Percentiles rank a stretch among this genome's conserved stretches.
Evolutionary conservation across 306 rosid species (phyloP).

Genomic region (Lathyrus tuberosus): DNA sequence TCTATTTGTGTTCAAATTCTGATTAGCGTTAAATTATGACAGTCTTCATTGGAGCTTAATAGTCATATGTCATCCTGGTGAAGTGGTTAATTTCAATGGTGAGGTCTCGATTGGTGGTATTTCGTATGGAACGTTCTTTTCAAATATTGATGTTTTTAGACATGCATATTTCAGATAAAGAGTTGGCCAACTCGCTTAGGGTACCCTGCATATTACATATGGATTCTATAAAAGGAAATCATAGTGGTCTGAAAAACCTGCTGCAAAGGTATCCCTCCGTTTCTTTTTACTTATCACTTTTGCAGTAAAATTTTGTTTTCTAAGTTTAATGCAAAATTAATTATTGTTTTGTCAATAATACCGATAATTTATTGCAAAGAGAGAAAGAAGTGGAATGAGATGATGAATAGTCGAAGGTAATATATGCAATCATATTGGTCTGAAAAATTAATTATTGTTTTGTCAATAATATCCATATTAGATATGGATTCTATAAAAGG

Average conservation of each 20-base stretch:
- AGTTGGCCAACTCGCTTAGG: slow-evolving; percentile 53
- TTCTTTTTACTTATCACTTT: not conserved
- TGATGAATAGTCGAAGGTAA: not conserved
- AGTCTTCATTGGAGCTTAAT: slow-evolving; percentile 96
- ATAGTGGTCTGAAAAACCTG: slow-evolving; percentile 81
- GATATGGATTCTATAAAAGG: slow-evolving; percentile 98
- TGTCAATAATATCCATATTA: slow-evolving; percentile 44
- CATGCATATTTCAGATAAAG: slow-evolving; percentile 56
- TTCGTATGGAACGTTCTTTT: slow-evolving; percentile 26
- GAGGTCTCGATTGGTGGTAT: slow-evolving; percentile 38
- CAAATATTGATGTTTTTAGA: slow-evolving; percentile 34
- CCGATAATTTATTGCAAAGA: not conserved
- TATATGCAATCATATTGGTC: too few relatives aligned
- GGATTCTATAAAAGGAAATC: slow-evolving; percentile 98
- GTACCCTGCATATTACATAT: slow-evolving; percentile 90
- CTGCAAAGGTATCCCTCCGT: slow-evolving; percentile 69
- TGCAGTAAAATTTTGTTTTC: not conserved
- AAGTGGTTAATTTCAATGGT: slow-evolving; percentile 71
- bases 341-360: not conserved
- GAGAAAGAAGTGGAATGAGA: not conserved
- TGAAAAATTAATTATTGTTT: too few relatives aligned
- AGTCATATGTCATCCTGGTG: slow-evolving; percentile 93
- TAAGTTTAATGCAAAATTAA: not conserved
- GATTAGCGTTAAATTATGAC: slow-evolving; percentile 39
- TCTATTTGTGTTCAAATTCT: slow-evolving; percentile 42